A percentile compares a stretch with the other conserved stretches of the same genome.
Evolutionary conservation across 768 basidiomycete species (phyloP).

Genomic region (Pholiota microspora): DNA sequence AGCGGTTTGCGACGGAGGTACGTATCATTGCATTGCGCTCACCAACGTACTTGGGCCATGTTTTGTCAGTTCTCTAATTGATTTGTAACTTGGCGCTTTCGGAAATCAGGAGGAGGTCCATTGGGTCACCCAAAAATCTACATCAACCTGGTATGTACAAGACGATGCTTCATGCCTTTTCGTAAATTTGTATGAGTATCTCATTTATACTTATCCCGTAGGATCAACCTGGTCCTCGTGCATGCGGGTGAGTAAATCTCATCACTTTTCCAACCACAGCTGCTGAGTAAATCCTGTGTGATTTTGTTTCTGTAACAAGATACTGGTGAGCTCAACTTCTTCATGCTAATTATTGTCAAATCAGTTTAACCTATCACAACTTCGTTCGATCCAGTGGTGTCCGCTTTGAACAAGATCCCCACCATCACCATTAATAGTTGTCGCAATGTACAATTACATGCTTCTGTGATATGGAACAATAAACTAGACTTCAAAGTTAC

Average conservation of each 20-base stretch:
- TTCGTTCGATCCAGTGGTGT: constrained; percentile 60
- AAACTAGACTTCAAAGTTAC: constrained; percentile 15
- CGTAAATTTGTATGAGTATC: not conserved
- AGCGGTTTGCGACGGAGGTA: constrained; percentile 95
- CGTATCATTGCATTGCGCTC: constrained; percentile 23
- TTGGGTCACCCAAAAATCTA: constrained; percentile 96
- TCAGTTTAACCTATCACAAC: constrained; percentile 1
- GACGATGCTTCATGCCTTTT: not conserved
- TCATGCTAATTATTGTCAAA: constrained; percentile 4
- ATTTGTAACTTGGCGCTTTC: not conserved
- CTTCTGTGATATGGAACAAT: not conserved
- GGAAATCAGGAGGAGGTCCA: constrained; percentile 77
- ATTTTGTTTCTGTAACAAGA: no score
- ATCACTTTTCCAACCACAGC: no score
- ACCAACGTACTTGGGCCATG: not conserved
- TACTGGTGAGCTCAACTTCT: constrained; percentile 42
- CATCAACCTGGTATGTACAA: constrained; percentile 82
- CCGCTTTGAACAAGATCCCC: constrained; percentile 83
- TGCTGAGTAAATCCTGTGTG: no score
- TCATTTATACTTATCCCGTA: constrained; percentile 27
- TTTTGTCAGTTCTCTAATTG: constrained; percentile 9
- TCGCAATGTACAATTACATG: constrained; percentile 8
- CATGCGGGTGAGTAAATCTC: constrained; percentile 79
- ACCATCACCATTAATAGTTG: constrained; percentile 64
- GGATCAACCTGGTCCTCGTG: constrained; percentile 85